Evolutionary conservation across 106 monocot species (phyloP), one percentile per base, ranked within the genome.

Genomic region (Ottelia alismoides): DNA sequence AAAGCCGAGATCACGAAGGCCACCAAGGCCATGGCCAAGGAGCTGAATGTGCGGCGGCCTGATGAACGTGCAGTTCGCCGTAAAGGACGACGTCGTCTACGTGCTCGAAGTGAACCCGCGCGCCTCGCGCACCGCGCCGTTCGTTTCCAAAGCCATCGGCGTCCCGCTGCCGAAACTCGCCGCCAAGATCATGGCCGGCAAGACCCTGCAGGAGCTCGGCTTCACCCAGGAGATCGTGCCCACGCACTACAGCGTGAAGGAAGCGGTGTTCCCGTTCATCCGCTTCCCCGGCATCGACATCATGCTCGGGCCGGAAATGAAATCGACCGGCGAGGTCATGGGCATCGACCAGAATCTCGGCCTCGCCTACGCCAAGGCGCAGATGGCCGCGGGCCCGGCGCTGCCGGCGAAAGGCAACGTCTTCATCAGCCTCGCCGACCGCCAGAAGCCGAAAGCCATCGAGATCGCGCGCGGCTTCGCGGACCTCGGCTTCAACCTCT

Each of bases 311-410:
- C 87, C 87, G 20, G 87, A 87, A 65, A 87, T 87, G 87, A 65
- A 82, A 11, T 82, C 82, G 66, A 87, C 87, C 10, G 87, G 87
- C 25, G 87, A 87, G 55, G 87, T 87, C 25, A 87, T 87, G 82
- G 87, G 87, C 25, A 82, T 87, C 47, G 87, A 87, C 29, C 70
- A 22, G 25, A 72, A 75, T 10, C 82, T 87, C 63, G 62, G 75
- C 24, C 56, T 72, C 2, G 87, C 87, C 22, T 87, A 82, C 56
- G 87, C 87, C 0, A 87, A 87, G 71, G 87, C 87, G n/a, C 82
- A 87, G 55, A 82, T 87, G 31, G 87, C 87, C 27, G 87, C 87
- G 22, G 87, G 87, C 2, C 81, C 81, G 53, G 73, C 75, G 58
- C 75, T 87, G 45, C 87, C 87, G 3, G 60, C 59, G 2, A 55